phyloP scores from a whole-genome alignment of 495 filamentous ascomycete species.

The Cairneyella variabilis region DNA sequence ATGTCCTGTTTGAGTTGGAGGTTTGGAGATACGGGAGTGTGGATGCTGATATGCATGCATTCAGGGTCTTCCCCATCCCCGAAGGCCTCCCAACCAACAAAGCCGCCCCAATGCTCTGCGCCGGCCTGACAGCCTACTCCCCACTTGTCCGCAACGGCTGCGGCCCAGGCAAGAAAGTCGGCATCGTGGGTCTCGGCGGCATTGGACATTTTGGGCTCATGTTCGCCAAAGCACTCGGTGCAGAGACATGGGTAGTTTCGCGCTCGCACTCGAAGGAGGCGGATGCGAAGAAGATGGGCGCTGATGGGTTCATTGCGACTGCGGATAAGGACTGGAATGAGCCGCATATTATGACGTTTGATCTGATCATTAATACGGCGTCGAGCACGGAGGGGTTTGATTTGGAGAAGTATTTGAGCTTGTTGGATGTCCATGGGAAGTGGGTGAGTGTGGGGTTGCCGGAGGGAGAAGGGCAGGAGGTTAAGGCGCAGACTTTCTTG shows the following conservation, averaged over 20 bases:
- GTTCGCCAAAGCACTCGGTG: slow-evolving; percentile 68
- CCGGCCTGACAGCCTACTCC: slow-evolving; percentile 76
- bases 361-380: slow-evolving; percentile 58
- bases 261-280: slow-evolving; percentile 64
- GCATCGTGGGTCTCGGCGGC: slow-evolving; percentile 66
- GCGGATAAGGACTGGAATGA: slow-evolving; percentile 62
- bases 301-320: slow-evolving; percentile 70
- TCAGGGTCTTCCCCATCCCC: slow-evolving; percentile 69
- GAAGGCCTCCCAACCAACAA: slow-evolving; percentile 59
- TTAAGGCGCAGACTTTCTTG: slow-evolving; percentile 75
- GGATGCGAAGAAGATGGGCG: slow-evolving; percentile 64
- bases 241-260: slow-evolving; percentile 67
- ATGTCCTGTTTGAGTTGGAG: no score
- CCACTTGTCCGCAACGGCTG: slow-evolving; percentile 72
- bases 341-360: slow-evolving; percentile 49
- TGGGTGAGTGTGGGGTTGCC: slow-evolving; percentile 85
- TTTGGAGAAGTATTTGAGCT: slow-evolving; percentile 65
- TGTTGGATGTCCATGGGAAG: slow-evolving; percentile 78
- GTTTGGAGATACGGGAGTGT: no score
- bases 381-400: slow-evolving; percentile 48
- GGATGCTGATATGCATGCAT: slow-evolving; percentile 15
- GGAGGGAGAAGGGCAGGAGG: slow-evolving; percentile 67
- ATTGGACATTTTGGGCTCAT: slow-evolving; percentile 71
- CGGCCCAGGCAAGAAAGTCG: slow-evolving; percentile 78
- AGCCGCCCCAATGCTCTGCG: slow-evolving; percentile 87